phyloP scores from a whole-genome alignment of 1,284 basidiomycete genomes.

The Naganishia cerealis region DNA sequence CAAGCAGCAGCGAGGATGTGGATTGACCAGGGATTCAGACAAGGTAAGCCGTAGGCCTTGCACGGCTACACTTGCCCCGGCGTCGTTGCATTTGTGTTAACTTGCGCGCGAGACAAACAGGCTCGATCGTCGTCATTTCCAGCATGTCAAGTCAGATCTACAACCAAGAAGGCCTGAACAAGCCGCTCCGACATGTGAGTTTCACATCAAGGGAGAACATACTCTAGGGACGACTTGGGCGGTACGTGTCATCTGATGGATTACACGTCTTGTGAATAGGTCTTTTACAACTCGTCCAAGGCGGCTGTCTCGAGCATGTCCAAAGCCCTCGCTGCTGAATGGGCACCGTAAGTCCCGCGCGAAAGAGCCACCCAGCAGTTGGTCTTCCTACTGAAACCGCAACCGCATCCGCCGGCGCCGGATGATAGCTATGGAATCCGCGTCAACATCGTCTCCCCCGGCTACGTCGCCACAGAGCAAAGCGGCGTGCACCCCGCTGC shows the following conservation, averaged over 20 bases:
- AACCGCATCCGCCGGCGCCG: not conserved
- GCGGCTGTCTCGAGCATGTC: slow-evolving; percentile 61
- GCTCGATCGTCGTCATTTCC: slow-evolving; percentile 57
- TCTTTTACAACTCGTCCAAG: slow-evolving; percentile 59
- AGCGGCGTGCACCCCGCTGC: slow-evolving; percentile 36
- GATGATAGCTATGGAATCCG: slow-evolving; percentile 55
- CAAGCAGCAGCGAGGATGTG: slow-evolving; percentile 55
- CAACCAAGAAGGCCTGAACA: slow-evolving; percentile 50
- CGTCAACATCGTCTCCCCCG: slow-evolving; percentile 65
- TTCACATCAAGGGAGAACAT: not conserved
- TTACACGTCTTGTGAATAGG: slow-evolving; percentile 48
- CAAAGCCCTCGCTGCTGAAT: slow-evolving; percentile 65
- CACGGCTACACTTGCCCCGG: slow-evolving; percentile 33
- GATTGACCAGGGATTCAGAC: slow-evolving; percentile 42
- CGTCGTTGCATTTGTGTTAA: slow-evolving; percentile 42
- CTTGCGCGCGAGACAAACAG: slow-evolving; percentile 42
- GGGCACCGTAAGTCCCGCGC: slow-evolving; percentile 54
- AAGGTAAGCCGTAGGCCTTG: slow-evolving; percentile 24
- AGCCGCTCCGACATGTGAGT: slow-evolving; percentile 53
- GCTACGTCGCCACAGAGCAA: slow-evolving; percentile 57
- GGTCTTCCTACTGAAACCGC: not conserved
- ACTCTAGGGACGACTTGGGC: not conserved
- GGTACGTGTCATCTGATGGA: not conserved
- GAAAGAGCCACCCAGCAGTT: not conserved
- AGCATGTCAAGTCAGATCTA: slow-evolving; percentile 61